Percentiles rank a stretch among this genome's conserved stretches.
phyloP scores from a whole-genome alignment of 2,329 filamentous ascomycete genomes.

The Fusarium drepaniforme region DNA sequence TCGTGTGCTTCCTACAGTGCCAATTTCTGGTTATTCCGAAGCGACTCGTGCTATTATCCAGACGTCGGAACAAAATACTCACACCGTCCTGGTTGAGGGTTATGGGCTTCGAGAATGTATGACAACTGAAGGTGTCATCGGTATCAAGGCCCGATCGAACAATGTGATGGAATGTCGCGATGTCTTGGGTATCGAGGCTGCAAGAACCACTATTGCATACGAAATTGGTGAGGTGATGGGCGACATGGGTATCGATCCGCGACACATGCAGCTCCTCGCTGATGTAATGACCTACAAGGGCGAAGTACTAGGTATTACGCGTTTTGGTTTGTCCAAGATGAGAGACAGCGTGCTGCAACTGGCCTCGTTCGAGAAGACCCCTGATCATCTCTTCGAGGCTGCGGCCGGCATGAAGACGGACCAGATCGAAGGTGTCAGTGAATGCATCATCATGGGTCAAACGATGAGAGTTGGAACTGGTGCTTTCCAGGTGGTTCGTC shows the following conservation, averaged over 20 bases:
- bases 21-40: constrained; percentile 90
- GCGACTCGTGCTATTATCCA: constrained; percentile 90
- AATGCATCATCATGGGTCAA: constrained; percentile 99
- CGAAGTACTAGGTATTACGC: constrained; percentile 94
- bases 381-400: constrained; percentile 96
- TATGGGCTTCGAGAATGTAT: constrained; percentile 92
- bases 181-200: constrained; percentile 95
- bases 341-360: constrained; percentile 93
- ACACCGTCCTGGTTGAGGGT: constrained; percentile 89
- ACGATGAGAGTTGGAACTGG: constrained; percentile 93
- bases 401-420: constrained; percentile 93
- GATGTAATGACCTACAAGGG: constrained; percentile 99
- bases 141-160: constrained; percentile 81
- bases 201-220: constrained; percentile 85
- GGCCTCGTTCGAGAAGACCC: constrained; percentile 97
- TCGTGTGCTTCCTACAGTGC: constrained; percentile 82
- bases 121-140: constrained; percentile 91
- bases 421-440: constrained; percentile 90
- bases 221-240: constrained; percentile 94
- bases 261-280: constrained; percentile 96
- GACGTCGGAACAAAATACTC: constrained; percentile 76
- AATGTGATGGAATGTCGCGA: constrained; percentile 90
- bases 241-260: constrained; percentile 94
- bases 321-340: constrained; percentile 97
- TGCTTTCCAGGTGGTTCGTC: constrained; percentile 88